Conservation (phyloP, 163 green algal species). For the Scenedesmus sp. region DNA sequence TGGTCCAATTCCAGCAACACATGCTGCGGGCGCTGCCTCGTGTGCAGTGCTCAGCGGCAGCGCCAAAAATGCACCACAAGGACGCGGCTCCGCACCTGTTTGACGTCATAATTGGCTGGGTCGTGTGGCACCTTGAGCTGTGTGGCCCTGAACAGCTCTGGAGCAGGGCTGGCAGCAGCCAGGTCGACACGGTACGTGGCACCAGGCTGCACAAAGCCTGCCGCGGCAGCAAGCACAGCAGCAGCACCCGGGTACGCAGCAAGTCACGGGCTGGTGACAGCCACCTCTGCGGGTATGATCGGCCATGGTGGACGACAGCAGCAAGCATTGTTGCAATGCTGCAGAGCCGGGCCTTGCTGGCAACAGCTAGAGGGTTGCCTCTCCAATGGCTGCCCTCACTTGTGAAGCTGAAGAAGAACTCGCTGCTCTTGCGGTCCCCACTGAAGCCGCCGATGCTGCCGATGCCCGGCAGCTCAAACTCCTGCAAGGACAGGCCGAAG, state of each 20-base stretch:
- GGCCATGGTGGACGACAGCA: too few species aligned
- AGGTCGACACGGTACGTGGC: constrained; percentile 69
- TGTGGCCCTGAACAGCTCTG: constrained; percentile 83
- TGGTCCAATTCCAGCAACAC: background rate
- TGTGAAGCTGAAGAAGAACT: constrained; percentile 89
- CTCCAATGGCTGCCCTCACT: constrained; percentile 17
- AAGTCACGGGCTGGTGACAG: background rate
- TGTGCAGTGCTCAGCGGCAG: background rate
- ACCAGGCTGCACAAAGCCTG: constrained; percentile 67
- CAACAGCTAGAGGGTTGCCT: background rate
- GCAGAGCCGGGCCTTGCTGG: background rate
- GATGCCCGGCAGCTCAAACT: constrained; percentile 81
- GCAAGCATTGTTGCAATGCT: too few species aligned
- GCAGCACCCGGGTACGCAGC: background rate
- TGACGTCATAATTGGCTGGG: constrained; percentile 82
- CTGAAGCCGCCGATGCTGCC: constrained; percentile 76
- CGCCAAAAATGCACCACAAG: background rate
- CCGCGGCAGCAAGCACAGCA: background rate
- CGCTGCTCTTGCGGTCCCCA: constrained; percentile 72
- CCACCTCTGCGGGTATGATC: too few species aligned
- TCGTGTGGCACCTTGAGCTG: constrained; percentile 76
- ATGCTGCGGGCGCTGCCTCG: background rate
- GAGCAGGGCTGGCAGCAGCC: constrained; percentile 35
- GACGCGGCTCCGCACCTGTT: constrained; percentile 74
- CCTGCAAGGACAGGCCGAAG: too few species aligned